Evolutionary conservation across 108 stramenopile genomes (phyloP), one percentile per base, ranked within the genome.

Genomic region (Skeletonema grethae): DNA sequence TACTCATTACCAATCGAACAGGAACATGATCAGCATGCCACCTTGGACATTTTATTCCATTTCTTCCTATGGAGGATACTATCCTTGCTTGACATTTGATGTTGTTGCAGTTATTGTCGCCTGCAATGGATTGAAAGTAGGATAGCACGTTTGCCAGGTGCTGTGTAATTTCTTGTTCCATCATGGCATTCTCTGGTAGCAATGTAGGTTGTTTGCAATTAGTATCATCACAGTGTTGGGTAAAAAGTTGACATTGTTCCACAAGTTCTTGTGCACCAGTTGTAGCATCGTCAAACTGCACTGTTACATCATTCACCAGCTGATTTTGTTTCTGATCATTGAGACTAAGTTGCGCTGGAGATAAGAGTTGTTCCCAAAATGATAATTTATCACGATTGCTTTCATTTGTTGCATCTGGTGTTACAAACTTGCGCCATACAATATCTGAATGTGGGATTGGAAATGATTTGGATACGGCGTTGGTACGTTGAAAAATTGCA

Each of bases 1-100:
- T 60, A 53, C 65, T 73, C 82, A 86, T 82, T 39, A 90, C 79
- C 69, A 84, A 78, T 43, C 89, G 80, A 43, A 87, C 70, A 13
- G 85, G 89, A 0, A 90, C 89, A 59, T 90, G 86, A 75, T 90
- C 89, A 0, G 84, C 62, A 67, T 90, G 89, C 82, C 83, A 90
- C 77, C 85, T 63, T 10, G 89, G 89, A 55, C 89, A 90, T 70
- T 87, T 87, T 20, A 75, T 81, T 5, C 89, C 89, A 3, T 67
- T 57, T 6, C 59, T 22, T 28, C 89, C 89, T 4, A 82, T 28
- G 0, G 85, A 70, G 8, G 89, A 82, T n/a, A 87, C 85, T 16
- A 90, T 67, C 16, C 87, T 67, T 36, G 83, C 85, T 69, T 82
- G 45, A 31, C 79, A 80, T 16, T 35, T 28, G 18, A 15, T 48